Percentiles rank a stretch among this genome's conserved stretches.
Conservation (phyloP, 179 eudicot species). For the Camellia oleifera region DNA sequence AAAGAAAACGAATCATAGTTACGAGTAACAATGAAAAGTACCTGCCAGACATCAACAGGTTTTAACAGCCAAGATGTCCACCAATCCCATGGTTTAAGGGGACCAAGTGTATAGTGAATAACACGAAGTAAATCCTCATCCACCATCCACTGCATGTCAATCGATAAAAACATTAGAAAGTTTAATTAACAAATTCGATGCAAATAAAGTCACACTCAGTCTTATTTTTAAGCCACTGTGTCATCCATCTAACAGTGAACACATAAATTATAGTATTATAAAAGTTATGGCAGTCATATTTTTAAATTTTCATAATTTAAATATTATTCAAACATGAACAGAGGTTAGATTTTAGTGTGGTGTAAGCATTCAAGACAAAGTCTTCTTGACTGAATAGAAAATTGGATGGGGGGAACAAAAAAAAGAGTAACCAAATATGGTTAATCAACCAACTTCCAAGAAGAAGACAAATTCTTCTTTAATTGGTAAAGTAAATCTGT, state of each 20-base stretch:
- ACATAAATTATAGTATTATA: neutral
- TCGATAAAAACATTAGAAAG: slow-evolving; percentile 1
- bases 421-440: neutral
- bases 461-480: neutral
- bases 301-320: neutral
- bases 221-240: neutral
- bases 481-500: neutral
- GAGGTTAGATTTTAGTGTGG: neutral
- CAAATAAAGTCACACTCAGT: neutral
- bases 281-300: neutral
- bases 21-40: slow-evolving; percentile 20
- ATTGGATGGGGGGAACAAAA: neutral
- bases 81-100: slow-evolving; percentile 99
- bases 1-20: neutral
- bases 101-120: slow-evolving; percentile 96
- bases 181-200: slow-evolving; percentile 9
- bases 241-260: neutral
- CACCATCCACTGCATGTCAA: slow-evolving; percentile 90
- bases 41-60: slow-evolving; percentile 99
- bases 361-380: neutral
- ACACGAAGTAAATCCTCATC: slow-evolving; percentile 86
- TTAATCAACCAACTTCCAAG: neutral
- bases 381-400: neutral
- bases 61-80: slow-evolving; percentile 98
- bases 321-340: neutral